These are phyloP conservation scores for Podospora anserina DNA, from an alignment of 495 filamentous ascomycete genomes.

Conservation along the genomic window DNA sequence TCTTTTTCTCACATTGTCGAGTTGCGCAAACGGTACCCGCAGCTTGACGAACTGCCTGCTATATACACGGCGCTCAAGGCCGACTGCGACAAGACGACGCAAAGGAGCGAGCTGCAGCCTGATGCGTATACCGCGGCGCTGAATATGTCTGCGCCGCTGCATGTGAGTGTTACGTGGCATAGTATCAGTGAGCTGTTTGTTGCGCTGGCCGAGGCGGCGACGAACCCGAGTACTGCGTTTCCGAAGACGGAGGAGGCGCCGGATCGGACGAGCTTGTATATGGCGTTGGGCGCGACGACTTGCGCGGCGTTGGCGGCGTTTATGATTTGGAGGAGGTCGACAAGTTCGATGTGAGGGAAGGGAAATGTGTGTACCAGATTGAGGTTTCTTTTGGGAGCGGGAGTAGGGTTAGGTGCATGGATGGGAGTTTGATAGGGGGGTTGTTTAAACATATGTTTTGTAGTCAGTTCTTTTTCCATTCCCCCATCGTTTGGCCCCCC, in stretches of 20 bases:
- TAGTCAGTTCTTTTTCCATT: background rate
- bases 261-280: slow-evolving; percentile 79
- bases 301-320: slow-evolving; percentile 78
- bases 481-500: background rate
- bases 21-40: slow-evolving; percentile 69
- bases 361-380: background rate
- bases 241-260: slow-evolving; percentile 81
- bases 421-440: too few relatives aligned
- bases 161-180: slow-evolving; percentile 90
- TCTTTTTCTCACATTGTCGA: slow-evolving; percentile 88
- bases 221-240: slow-evolving; percentile 81
- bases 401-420: background rate
- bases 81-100: slow-evolving; percentile 89
- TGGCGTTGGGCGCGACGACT: slow-evolving; percentile 75
- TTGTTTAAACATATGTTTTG: too few relatives aligned
- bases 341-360: slow-evolving; percentile 23
- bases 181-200: slow-evolving; percentile 92
- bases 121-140: slow-evolving; percentile 82
- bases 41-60: slow-evolving; percentile 81
- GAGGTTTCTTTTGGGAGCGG: background rate
- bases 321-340: slow-evolving; percentile 61
- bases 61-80: slow-evolving; percentile 92
- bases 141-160: slow-evolving; percentile 80
- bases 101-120: slow-evolving; percentile 84
- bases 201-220: slow-evolving; percentile 77